Base-by-base conservation (phyloP, 352 stramenopile genomes). In the Pythium volutum region DNA sequence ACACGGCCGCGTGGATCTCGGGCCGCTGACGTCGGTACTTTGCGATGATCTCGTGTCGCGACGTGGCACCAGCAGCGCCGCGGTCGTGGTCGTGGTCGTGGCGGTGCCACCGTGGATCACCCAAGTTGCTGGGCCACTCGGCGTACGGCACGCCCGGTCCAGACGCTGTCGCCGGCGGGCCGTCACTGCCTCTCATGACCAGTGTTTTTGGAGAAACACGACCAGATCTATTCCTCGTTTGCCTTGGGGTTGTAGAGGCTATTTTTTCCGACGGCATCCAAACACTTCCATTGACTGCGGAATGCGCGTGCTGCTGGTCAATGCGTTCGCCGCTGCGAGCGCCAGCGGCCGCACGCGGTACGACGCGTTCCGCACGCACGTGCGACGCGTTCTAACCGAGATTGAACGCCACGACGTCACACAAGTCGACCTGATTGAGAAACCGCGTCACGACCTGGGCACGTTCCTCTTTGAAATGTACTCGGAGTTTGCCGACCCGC, bases 401-500 rank as follows among this genome's bases (percentile, higher is more conserved):
- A 60, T 91, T 22, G 76, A 89, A 53, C 79, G 74, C 59, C 58
- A 67, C 41, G 81, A 93, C 43, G 79, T 89, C 23, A 89, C 83
- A 11, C 49, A 62, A 34, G 67, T 91, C 25, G 76, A 88, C 39
- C 59, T 91, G 20, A 59, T 90, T 38, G 84, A 94, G 61, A 79
- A 70, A 29, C 59, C 76, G 1, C 78, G 80, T 18, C 77, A 75
- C 26, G 73, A 81, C 25, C 73, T 94, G n/a, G 78, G 86, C 56
- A 76, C 82, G 16, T 92, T 84, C 50, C 58, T 94, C 36, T 94
- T 84, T 55, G 82, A 94, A 43, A 69, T 91, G 60, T 76, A 90
- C 65, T 87, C 81, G 22, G 75, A 87, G 47, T 90, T 84, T 29
- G 66, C 68, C 1, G 73, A 88, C 38, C 81, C 85, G 15, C 59